Percentiles rank a stretch among this genome's conserved stretches.
phyloP scores from a whole-genome alignment of 2,329 filamentous ascomycete genomes.

The Juglanconis sp. region DNA sequence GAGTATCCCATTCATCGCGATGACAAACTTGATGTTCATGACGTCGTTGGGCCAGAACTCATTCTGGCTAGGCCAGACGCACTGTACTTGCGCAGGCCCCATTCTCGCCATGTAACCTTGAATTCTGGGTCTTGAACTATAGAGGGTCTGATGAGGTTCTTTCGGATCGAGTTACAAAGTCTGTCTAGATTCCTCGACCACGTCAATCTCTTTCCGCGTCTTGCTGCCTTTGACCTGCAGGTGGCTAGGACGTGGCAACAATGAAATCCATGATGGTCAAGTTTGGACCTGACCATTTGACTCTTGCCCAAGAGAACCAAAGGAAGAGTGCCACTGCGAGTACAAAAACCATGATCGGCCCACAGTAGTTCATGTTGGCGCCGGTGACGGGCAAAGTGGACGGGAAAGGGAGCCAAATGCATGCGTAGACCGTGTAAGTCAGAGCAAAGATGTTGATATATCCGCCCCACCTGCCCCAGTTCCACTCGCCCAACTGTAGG shows the following conservation, averaged over 20 bases:
- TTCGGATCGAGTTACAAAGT: too few relatives aligned
- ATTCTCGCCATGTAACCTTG: too few relatives aligned
- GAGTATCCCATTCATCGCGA: too few relatives aligned
- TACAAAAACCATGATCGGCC: constrained; percentile 8
- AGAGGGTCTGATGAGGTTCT: too few relatives aligned
- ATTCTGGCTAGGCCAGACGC: too few relatives aligned
- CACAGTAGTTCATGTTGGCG: constrained; percentile 20
- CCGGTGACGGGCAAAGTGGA: constrained; percentile 13
- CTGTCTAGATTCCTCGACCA: too few relatives aligned
- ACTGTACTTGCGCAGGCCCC: too few relatives aligned
- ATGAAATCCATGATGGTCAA: not conserved
- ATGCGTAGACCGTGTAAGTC: constrained; percentile 16
- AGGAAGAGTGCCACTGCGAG: not conserved
- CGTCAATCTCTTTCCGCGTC: too few relatives aligned
- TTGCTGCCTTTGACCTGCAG: too few relatives aligned
- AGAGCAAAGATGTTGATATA: constrained; percentile 15
- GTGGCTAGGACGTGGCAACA: not conserved
- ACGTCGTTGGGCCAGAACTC: too few relatives aligned
- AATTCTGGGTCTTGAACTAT: too few relatives aligned
- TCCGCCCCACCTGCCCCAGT: constrained; percentile 6
- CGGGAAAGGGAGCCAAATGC: constrained; percentile 17
- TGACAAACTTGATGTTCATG: too few relatives aligned
- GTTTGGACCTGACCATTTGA: not conserved
- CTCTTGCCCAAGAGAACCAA: constrained; percentile 7
- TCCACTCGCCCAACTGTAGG: constrained; percentile 9